Base-by-base conservation (phyloP, 306 rosid species). In the Trifolium repens region DNA sequence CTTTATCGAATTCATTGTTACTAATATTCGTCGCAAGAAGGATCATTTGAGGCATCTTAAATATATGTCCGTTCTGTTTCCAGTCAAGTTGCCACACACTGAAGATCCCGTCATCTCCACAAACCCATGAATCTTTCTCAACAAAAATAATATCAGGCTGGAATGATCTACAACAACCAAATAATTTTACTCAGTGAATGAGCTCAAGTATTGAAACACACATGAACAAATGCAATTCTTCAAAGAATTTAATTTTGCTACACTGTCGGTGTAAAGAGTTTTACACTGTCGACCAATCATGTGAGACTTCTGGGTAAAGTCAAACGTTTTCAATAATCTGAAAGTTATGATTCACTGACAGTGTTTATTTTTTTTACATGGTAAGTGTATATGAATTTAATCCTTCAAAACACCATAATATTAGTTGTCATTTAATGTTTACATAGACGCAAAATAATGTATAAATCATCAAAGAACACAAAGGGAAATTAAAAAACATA, bases 11-110 rank as follows among this genome's bases (percentile, higher is more conserved):
- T 78, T 92, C 98, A 22, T 74, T 34, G 16, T 84, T 75, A 43
- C 85, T 81, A 24, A 92, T 90, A 72, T 90, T 89, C 30, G 99
- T 96, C 4, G 99, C 98, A 2, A 96, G 93, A 77, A 96, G 93
- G 69, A 96, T 83, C 86, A 92, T 77, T 68, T 87, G 88, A 11
- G 97, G 97, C 75, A 86, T 78, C 86, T 88, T 89, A 40, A 85
- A 70, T 34, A 40, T 11, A 52, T 83, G 79, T n/a, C 86, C 92
- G 1, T 89, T 90, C 88, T 79, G 96, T 84, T 89, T 91, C 89
- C 92, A 77, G 59, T 89, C 96, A 72, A 84, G 83, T 64, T 80
- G 86, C 70, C 82, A 71, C 26, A 82, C 43, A 67, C 80, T 81
- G 66, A 85, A 72, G 68, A 82, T 80, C 69, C 85, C 88, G 75